Evolutionary conservation across 31 red algal species (phyloP).

Genomic region (Endocladia muricata): DNA sequence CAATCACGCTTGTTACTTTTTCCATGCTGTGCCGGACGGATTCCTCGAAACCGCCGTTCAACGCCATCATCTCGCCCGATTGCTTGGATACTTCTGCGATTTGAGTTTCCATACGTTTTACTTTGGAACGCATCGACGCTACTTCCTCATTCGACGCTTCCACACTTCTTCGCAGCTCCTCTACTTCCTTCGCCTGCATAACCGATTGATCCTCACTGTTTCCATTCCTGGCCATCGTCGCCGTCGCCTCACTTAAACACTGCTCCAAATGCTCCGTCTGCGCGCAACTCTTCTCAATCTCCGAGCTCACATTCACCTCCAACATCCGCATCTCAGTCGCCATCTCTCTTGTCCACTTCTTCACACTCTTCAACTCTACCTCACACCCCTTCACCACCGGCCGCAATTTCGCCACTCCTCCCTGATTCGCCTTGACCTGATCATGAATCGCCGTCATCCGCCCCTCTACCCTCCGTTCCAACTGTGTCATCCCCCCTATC

Average conservation of each 20-base stretch:
- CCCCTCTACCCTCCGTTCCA: background rate
- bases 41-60: constrained; percentile 39
- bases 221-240: background rate
- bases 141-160: constrained; percentile 19
- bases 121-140: constrained; percentile 23
- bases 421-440: constrained; percentile 10
- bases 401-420: background rate
- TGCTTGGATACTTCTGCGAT: constrained; percentile 30
- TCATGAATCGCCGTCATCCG: background rate
- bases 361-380: background rate
- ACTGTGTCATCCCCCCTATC: background rate
- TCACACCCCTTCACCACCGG: background rate
- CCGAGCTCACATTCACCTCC: background rate
- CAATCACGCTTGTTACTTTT: constrained; percentile 1
- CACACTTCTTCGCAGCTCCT: constrained; percentile 15
- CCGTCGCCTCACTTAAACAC: no score
- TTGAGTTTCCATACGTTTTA: constrained; percentile 55
- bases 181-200: background rate
- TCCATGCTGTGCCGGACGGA: background rate
- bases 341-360: background rate
- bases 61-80: constrained; percentile 17
- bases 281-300: constrained; percentile 12
- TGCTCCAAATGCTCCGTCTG: constrained; percentile 4
- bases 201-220: background rate
- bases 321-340: background rate